Evolutionary conservation across 331 rosid species (phyloP).

Genomic region (Stylosanthes scabra): DNA sequence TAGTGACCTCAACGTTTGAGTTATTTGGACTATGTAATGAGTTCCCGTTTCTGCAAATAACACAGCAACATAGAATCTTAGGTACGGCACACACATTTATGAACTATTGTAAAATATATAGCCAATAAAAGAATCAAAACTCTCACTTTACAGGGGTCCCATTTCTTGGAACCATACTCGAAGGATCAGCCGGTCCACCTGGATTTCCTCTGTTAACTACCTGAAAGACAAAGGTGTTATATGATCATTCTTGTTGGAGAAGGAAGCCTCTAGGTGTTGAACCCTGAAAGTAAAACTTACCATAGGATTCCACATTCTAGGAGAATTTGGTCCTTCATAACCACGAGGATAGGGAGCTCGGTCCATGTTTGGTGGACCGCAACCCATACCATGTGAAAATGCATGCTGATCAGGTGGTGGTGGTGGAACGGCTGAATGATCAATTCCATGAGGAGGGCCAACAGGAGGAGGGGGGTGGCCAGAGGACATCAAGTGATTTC

Average conservation of each 20-base stretch:
- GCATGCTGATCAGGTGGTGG: constrained; percentile 62
- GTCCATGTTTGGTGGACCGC: constrained; percentile 68
- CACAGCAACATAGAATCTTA: constrained; percentile 12
- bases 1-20: constrained; percentile 59
- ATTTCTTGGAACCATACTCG: constrained; percentile 55
- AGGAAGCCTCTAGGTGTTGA: not conserved
- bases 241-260: constrained; percentile 11
- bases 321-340: constrained; percentile 72
- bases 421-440: constrained; percentile 60
- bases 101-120: constrained; percentile 15
- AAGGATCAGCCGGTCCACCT: constrained; percentile 59
- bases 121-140: not conserved
- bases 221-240: constrained; percentile 49
- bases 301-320: constrained; percentile 75
- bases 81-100: not conserved
- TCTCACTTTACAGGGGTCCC: constrained; percentile 68
- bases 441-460: constrained; percentile 71
- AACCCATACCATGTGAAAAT: constrained; percentile 58
- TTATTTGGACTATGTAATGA: constrained; percentile 45
- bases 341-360: constrained; percentile 72
- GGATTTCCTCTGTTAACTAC: constrained; percentile 59
- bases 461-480: constrained; percentile 68
- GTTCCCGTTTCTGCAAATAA: constrained; percentile 52
- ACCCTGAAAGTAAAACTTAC: constrained; percentile 43
- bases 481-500: constrained; percentile 69